Evolutionary conservation across 805 yeast species (phyloP), one percentile per base, ranked within the genome.

Genomic region (Pichia eremophila): DNA sequence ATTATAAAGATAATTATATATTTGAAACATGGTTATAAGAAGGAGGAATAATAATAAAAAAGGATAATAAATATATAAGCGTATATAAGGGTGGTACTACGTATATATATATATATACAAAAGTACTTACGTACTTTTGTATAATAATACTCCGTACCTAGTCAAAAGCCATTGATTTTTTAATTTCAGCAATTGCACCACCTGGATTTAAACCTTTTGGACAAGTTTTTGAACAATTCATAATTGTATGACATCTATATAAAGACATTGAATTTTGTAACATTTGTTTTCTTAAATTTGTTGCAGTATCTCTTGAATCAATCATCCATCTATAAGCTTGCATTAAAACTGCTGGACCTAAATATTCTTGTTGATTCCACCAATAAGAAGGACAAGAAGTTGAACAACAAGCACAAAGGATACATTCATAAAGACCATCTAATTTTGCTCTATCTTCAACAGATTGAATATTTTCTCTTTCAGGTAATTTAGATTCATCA

Each of bases 131-230:
- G 25, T 22, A 22, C 25, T 22, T 22, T 22, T 19, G 4, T 19
- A 5, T 22, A n/a, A n/a, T n/a, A n/a, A 4, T 22, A 22, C 25
- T 22, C 4, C 25, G 25, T 22, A 22, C 11, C 8, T 36, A 45
- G 17, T 14, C 44, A 31, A 46, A 46, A 46, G 96, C 93, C 77
- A 93, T 78, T 64, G 81, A 81, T 75, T 88, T 90, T 79, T 93
- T 93, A 70, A 93, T 89, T 71, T 88, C 89, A 55, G 98, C 98
- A 71, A 93, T 93, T 50, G 99, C 98, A 61, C 67, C 75, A 73
- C 98, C 99, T 42, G 99, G 99, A 72, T 93, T 93, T 74, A 93
- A 79, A 55, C 96, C 97, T 57, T 82, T 93, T 85, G 99, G 99
- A 76, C 99, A 93, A 49, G 99, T 93, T 66, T 79, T 83, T 46